Percentiles rank a stretch among this genome's conserved stretches.
Evolutionary conservation across 768 basidiomycete genomes (phyloP).

Genomic region (Serendipita vermifera): DNA sequence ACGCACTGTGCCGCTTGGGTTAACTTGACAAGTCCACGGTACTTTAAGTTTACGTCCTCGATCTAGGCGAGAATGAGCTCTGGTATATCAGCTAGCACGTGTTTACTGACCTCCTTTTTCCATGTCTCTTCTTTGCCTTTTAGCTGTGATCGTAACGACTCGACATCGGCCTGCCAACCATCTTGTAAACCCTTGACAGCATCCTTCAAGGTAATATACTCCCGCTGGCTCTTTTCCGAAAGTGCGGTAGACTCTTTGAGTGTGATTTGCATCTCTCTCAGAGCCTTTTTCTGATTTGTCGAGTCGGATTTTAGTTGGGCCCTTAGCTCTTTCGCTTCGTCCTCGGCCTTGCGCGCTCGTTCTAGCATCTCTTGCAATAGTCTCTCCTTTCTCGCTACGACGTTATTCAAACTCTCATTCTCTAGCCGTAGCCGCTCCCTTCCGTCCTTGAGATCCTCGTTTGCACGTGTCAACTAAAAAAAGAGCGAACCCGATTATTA

Average conservation of each 20-base stretch:
- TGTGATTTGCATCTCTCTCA: slow-evolving; percentile 69
- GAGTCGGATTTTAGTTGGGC: slow-evolving; percentile 62
- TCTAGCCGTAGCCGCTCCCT: slow-evolving; percentile 70
- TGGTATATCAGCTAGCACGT: background rate
- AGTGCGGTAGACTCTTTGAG: slow-evolving; percentile 62
- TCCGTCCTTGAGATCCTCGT: slow-evolving; percentile 79
- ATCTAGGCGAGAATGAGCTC: background rate
- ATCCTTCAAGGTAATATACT: slow-evolving; percentile 67
- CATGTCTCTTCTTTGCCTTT: slow-evolving; percentile 55
- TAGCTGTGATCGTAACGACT: slow-evolving; percentile 62
- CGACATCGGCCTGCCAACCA: slow-evolving; percentile 62
- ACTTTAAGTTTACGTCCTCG: slow-evolving; percentile 57
- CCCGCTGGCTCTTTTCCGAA: slow-evolving; percentile 69
- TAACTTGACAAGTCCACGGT: slow-evolving; percentile 32
- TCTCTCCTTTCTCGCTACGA: slow-evolving; percentile 77
- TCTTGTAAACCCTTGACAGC: slow-evolving; percentile 60
- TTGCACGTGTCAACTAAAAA: slow-evolving; percentile 51
- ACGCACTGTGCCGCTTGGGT: slow-evolving; percentile 47
- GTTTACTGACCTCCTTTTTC: slow-evolving; percentile 39
- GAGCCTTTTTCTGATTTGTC: slow-evolving; percentile 52
- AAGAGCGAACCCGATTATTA: background rate
- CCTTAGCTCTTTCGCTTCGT: slow-evolving; percentile 55
- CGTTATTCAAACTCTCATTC: slow-evolving; percentile 79
- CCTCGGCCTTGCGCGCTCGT: slow-evolving; percentile 76
- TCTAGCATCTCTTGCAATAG: slow-evolving; percentile 78